Conservation (phyloP, 2,329 filamentous ascomycete genomes). For the Alternaria sp. region DNA sequence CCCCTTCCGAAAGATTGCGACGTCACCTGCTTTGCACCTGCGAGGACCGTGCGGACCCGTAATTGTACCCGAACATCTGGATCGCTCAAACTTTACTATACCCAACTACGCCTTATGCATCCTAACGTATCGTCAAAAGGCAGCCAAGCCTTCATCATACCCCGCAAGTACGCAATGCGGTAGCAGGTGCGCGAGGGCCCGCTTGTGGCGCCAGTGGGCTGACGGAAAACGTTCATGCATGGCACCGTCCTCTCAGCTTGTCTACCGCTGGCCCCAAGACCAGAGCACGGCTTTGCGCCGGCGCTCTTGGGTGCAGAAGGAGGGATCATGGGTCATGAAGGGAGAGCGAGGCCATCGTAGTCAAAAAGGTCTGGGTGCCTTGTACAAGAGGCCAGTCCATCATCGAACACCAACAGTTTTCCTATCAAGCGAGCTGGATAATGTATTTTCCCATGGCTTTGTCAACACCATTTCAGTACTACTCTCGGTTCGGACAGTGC, state of each 20-base stretch:
- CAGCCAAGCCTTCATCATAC: constrained; percentile 5
- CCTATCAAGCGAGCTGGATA: neutral
- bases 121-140: neutral
- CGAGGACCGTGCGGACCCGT: constrained; percentile 3
- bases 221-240: constrained; percentile 22
- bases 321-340: constrained; percentile 1
- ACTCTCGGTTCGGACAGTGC: constrained; percentile 31
- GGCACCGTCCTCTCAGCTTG: constrained; percentile 13
- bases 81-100: constrained; percentile 5
- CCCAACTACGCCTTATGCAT: constrained; percentile 14
- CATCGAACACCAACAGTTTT: neutral
- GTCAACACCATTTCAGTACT: constrained; percentile 15
- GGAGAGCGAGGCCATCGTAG: constrained; percentile 8
- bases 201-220: constrained; percentile 19
- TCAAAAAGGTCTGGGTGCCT: constrained; percentile 16
- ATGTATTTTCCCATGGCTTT: constrained; percentile 29
- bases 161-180: constrained; percentile 19
- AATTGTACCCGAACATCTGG: constrained; percentile 6
- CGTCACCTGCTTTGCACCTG: constrained; percentile 4
- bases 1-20: constrained; percentile 5
- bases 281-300: constrained; percentile 22
- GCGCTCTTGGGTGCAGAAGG: constrained; percentile 15
- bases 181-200: constrained; percentile 13
- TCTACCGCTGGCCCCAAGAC: constrained; percentile 17
- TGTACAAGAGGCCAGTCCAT: constrained; percentile 1